These are phyloP conservation scores for Kitagawia praeruptora DNA, from an alignment of 129 eudicot genomes.

Conservation along the genomic window DNA sequence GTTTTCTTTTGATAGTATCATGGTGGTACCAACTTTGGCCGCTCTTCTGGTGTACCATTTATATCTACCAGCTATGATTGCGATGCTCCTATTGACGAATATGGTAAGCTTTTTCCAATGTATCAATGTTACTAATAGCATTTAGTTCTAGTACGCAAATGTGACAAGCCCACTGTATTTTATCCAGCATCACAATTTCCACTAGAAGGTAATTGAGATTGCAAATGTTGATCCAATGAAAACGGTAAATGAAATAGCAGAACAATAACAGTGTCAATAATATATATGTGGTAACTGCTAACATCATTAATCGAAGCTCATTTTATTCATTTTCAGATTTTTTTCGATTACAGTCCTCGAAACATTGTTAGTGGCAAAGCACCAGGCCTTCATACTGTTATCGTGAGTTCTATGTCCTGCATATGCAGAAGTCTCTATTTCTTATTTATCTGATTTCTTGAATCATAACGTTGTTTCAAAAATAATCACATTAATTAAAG, in stretches of 20 bases:
- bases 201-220: conserved; percentile 39
- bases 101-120: conserved; percentile 42
- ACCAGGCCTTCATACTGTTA: conserved; percentile 81
- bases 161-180: background rate
- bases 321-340: conserved; percentile 37
- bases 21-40: conserved; percentile 98
- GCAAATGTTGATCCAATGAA: conserved; percentile 63
- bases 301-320: background rate
- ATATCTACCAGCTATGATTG: conserved; percentile 80
- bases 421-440: background rate
- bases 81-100: conserved; percentile 98
- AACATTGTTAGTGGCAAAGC: conserved; percentile 76
- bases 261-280: background rate
- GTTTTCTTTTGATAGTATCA: conserved; percentile 53
- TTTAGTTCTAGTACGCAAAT: background rate
- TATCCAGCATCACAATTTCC: background rate
- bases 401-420: conserved; percentile 47
- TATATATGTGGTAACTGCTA: background rate
- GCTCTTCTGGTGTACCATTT: conserved; percentile 78
- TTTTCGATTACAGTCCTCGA: conserved; percentile 79
- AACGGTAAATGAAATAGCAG: conserved; percentile 41
- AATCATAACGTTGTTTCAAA: background rate
- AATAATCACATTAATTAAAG: too few species aligned
- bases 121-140: background rate
- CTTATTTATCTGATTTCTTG: background rate